Evolutionary conservation across 108 stramenopile species (phyloP), one percentile per base, ranked within the genome.

Genomic region (Aurantiochytrium sp.): DNA sequence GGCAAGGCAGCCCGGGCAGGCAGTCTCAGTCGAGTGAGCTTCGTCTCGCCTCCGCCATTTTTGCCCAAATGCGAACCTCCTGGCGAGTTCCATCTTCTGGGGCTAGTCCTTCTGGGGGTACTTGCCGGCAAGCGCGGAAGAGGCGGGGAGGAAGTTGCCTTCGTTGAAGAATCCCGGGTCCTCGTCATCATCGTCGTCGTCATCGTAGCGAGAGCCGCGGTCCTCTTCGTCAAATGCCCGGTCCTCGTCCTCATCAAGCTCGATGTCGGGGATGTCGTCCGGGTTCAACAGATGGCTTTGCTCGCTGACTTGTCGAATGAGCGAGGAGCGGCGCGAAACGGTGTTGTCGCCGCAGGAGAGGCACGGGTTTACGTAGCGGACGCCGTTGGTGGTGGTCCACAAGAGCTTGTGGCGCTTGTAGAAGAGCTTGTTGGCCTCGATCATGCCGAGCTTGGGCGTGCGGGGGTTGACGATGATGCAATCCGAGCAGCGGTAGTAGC

Each of bases 401-500:
- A 2, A 30, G 39, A 81, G 45, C 45, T 81, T 81, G 45, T 81
- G 73, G 45, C 73, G 73, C 45, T 3, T 81, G 45, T 48, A 42
- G 32, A 81, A 81, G 12, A 42, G 24, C 45, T 3, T 81, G 2
- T 48, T 48, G n/a, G 39, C 3, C 3, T 81, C 73, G 45, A 68
- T 32, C 68, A 68, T 68, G 31, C 68, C 68, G 12, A 68, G 31
- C 45, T 3, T 81, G 21, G 73, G 42, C n/a, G 39, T 48, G n/a
- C 39, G 17, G 6, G 73, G 73, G 24, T 81, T 81, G 3, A 81
- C 73, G 24, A 81, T 81, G 3, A 81, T 48, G 42, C 45, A 48
- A 81, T 81, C 73, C 2, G 73, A 81, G 73, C 73, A 81, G 45
- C 73, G 73, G 24, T 48, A 81, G 30, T 81, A 81, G 39, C 73